Evolutionary conservation across 371 early-diverging fungal genomes (phyloP).

Genomic region (Mortierella sp.): DNA sequence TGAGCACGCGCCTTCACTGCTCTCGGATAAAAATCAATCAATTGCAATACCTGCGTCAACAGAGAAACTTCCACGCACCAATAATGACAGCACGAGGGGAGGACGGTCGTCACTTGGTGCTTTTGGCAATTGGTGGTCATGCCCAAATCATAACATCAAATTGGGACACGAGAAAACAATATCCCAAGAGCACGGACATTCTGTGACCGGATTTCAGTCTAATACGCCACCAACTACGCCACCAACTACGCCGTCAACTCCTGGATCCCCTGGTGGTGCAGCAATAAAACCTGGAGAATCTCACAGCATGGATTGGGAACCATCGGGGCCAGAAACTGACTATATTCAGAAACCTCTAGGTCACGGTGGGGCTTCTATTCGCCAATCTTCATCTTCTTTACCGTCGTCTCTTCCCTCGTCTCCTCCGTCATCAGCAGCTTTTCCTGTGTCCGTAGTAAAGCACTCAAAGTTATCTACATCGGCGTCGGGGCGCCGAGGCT

Average conservation of each 20-base stretch:
- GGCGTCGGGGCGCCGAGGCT: slow-evolving; percentile 18
- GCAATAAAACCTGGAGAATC: background rate
- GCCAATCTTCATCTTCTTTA: background rate
- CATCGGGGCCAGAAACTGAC: slow-evolving; percentile 37
- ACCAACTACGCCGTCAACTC: background rate
- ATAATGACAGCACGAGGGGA: slow-evolving; percentile 7
- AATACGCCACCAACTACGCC: slow-evolving; percentile 1
- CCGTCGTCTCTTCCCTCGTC: slow-evolving; percentile 37
- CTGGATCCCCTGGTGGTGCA: background rate
- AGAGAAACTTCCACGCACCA: background rate
- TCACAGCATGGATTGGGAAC: slow-evolving; percentile 44
- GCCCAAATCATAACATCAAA: slow-evolving; percentile 13
- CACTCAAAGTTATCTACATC: slow-evolving; percentile 19
- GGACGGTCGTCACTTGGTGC: slow-evolving; percentile 19
- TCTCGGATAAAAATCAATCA: background rate
- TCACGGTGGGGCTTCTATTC: background rate
- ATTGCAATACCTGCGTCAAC: background rate
- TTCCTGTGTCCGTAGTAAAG: slow-evolving; percentile 32
- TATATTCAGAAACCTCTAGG: slow-evolving; percentile 6
- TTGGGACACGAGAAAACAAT: slow-evolving; percentile 15
- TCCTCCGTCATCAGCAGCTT: slow-evolving; percentile 22
- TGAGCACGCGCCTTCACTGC: background rate
- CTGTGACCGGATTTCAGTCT: slow-evolving; percentile 9
- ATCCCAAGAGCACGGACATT: slow-evolving; percentile 14
- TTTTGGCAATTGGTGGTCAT: slow-evolving; percentile 45